Conservation (phyloP, 441 rosid genomes). For the Pelargonium myrrhifolium region DNA sequence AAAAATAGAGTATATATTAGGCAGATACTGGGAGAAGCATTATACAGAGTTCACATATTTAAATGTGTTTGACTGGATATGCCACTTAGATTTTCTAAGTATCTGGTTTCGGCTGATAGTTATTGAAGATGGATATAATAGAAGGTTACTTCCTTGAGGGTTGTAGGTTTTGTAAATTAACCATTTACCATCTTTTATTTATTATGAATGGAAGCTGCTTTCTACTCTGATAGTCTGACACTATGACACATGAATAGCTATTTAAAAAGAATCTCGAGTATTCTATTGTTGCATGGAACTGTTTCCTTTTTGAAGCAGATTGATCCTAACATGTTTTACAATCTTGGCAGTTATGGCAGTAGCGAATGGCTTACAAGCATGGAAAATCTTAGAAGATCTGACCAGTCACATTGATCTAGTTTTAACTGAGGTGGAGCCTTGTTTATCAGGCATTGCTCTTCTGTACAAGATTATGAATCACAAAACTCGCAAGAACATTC, state of each 20-base stretch:
- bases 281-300: background rate
- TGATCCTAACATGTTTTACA: background rate
- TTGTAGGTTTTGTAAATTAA: too few relatives aligned
- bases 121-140: too few relatives aligned
- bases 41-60: background rate
- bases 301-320: background rate
- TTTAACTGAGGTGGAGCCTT: conserved; percentile 32
- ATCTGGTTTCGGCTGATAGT: too few relatives aligned
- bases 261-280: background rate
- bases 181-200: too few relatives aligned
- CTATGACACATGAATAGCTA: background rate
- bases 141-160: too few relatives aligned
- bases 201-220: too few relatives aligned
- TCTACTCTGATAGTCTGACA: background rate
- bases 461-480: conserved; percentile 26
- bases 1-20: background rate
- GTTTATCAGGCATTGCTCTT: conserved; percentile 28
- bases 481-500: conserved; percentile 28
- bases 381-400: conserved; percentile 26
- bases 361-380: conserved; percentile 31
- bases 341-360: conserved; percentile 25
- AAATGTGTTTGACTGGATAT: background rate
- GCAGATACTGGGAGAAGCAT: background rate
- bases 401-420: conserved; percentile 28
- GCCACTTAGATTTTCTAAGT: too few relatives aligned